phyloP scores from a whole-genome alignment of 1,284 basidiomycete genomes.

The Malassezia furfur region DNA sequence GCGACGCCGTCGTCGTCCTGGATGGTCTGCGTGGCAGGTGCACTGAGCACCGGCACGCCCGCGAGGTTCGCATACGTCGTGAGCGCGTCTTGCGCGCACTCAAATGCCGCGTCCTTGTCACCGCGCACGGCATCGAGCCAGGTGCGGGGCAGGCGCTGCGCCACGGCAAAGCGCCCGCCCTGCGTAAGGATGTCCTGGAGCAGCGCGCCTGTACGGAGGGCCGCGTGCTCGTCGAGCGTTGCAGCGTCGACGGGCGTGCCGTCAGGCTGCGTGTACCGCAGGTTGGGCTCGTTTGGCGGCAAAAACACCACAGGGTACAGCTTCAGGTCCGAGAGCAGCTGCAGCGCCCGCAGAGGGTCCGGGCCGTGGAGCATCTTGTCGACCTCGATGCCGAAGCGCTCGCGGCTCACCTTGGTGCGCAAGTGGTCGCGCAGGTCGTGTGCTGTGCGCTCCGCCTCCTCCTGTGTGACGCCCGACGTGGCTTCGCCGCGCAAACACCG shows the following conservation, averaged over 20 bases:
- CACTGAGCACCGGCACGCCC: constrained; percentile 69
- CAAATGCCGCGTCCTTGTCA: not conserved
- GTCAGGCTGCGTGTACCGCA: not conserved
- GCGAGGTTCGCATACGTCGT: constrained; percentile 85
- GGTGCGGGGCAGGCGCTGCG: constrained; percentile 15
- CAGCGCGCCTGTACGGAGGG: constrained; percentile 8
- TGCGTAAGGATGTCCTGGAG: constrained; percentile 17
- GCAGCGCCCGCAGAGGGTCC: constrained; percentile 31
- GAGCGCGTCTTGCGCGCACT: constrained; percentile 80
- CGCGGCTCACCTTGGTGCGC: constrained; percentile 39
- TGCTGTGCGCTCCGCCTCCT: constrained; percentile 3
- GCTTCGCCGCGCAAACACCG: constrained; percentile 22
- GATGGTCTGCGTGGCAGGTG: constrained; percentile 54
- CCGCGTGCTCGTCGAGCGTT: not conserved
- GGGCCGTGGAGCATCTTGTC: constrained; percentile 48
- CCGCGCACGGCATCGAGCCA: constrained; percentile 19
- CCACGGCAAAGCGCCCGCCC: constrained; percentile 16
- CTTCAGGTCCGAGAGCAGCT: constrained; percentile 29
- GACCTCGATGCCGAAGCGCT: constrained; percentile 47
- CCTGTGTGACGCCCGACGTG: not conserved
- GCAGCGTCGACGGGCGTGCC: not conserved
- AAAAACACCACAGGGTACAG: constrained; percentile 37
- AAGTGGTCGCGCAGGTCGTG: constrained; percentile 53
- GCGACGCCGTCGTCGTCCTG: constrained; percentile 32
- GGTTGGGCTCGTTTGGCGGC: constrained; percentile 9